These are phyloP conservation scores for Wickerhamomyces sydowiorum DNA, from an alignment of 805 yeast species.

Conservation along the genomic window DNA sequence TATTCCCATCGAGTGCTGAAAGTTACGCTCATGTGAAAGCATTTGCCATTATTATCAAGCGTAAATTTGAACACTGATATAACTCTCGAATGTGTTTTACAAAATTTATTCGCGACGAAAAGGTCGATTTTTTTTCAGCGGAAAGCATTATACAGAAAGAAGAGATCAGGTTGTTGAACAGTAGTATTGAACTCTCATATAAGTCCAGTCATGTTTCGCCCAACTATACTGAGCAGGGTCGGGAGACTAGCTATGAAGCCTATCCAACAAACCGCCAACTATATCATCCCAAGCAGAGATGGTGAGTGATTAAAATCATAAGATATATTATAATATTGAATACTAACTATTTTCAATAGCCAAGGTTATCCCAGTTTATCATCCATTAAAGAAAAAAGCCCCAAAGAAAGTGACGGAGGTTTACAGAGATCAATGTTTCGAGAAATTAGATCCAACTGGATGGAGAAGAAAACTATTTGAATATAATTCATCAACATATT, in stretches of 20 bases:
- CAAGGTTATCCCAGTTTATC: constrained; percentile 25
- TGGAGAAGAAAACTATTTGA: constrained; percentile 50
- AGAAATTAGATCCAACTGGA: constrained; percentile 67
- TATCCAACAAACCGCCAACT: not conserved
- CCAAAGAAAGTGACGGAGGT: constrained; percentile 1
- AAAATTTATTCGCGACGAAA: too few relatives aligned
- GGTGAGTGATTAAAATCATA: not conserved
- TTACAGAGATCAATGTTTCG: constrained; percentile 5
- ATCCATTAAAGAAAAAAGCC: constrained; percentile 16
- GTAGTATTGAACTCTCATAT: too few relatives aligned
- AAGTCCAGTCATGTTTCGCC: not conserved
- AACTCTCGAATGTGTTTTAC: not conserved
- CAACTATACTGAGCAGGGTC: not conserved
- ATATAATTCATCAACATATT: constrained; percentile 34
- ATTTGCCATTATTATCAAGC: too few relatives aligned
- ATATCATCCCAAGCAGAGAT: constrained; percentile 7
- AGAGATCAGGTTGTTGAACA: too few relatives aligned
- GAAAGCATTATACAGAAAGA: too few relatives aligned
- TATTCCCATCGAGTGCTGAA: too few relatives aligned
- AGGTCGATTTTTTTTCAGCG: not conserved
- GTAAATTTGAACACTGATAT: too few relatives aligned
- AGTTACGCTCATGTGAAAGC: too few relatives aligned
- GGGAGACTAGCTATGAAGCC: not conserved
- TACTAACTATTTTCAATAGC: constrained; percentile 2
- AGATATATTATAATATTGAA: too few relatives aligned